Base-by-base conservation (phyloP, 2,329 filamentous ascomycete genomes). In the Diaporthe eres region DNA sequence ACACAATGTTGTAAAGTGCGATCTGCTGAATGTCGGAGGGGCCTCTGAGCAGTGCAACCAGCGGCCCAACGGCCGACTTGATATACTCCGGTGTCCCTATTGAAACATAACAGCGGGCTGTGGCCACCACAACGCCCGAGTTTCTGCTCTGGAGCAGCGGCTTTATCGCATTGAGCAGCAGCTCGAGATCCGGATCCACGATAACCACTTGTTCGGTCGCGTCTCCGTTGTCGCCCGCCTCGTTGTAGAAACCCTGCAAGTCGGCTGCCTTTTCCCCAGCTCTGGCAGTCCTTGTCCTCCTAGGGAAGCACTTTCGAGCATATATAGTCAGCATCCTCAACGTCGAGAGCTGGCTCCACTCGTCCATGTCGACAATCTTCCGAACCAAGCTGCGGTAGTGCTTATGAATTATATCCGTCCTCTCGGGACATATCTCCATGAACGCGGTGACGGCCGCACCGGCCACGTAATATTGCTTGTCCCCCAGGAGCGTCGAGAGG, bases 351-450 rank as follows among this genome's bases (percentile, higher is more conserved):
- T 99, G 97, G 57, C 95, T 94, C 97, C 97, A 99, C 85, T 99
- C 97, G 81, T 99, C 97, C 97, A 99, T 99, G 82, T 99, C 97
- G 34, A 98, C 95, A 71, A 98, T 86, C 87, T 98, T 98, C 83
- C 92, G 94, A 77, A 98, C 92, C 77, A 99, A 86, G 49, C 91
- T 89, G 70, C 95, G 92, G 85, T 98, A 99, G 82, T 98, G 94
- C 78, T 94, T 92, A 84, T 99, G 97, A 79, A 99, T 92, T 76
- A 99, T 86, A 82, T 98, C 96, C 78, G 98, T 89, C 72, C 94
- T 89, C 22, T 97, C 93, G 0, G 97, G 96, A 79, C 96, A 98
- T 39, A 98, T 88, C 78, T 98, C 95, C 83, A 97, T 85, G 80
- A 97, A 98, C 0, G 97, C 94, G 51, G 93, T 92, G 4, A 98